Evolutionary conservation across 345 rosid species (phyloP), one percentile per base, ranked within the genome.

Genomic region (Euphorbia pulcherrima): DNA sequence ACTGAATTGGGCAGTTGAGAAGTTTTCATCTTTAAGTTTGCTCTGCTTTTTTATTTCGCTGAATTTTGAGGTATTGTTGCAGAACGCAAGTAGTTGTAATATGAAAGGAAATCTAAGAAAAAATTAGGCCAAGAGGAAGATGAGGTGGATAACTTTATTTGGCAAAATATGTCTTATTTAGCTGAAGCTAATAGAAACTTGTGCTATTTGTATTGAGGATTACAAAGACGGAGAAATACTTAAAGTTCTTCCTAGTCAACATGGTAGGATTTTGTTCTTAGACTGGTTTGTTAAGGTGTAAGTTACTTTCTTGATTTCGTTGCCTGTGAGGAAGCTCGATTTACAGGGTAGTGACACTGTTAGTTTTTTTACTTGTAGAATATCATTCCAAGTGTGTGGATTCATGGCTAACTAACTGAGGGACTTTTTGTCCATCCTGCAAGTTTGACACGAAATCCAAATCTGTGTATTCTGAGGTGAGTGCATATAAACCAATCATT

Each of bases 371-470:
- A 46, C 74, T 61, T 81, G 81, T 85, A 88, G 94, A 82, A 61
- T 88, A 83, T 80, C 97, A 88, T 81, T 74, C 86, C 60, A 74
- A 60, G 60, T 85, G 92, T 69, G 83, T 85, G 60, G 90, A 79
- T 57, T 82, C 89, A 17, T 90, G 94, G 97, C 82, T 90, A 84
- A 83, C 86, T 35, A 85, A 86, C 72, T 83, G 90, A 86, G 89
- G 88, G 39, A 83, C 86, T 73, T 82, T 80, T 67, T 87, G 97
- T 83, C 95, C 94, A 0, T 83, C 86, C n/a, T 90, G 92, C 85
- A 90, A 87, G 80, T 83, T 83, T 64, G 92, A 90, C 62, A 74
- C 87, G 71, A 83, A 81, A 73, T 68, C 74, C 29, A 62, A 76
- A 50, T 52, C 35, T 67, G 20, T 76, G 35, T 65, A 75, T 72